Evolutionary conservation across 2,329 filamentous ascomycete species (phyloP).

Genomic region (Ophiostoma quercus): DNA sequence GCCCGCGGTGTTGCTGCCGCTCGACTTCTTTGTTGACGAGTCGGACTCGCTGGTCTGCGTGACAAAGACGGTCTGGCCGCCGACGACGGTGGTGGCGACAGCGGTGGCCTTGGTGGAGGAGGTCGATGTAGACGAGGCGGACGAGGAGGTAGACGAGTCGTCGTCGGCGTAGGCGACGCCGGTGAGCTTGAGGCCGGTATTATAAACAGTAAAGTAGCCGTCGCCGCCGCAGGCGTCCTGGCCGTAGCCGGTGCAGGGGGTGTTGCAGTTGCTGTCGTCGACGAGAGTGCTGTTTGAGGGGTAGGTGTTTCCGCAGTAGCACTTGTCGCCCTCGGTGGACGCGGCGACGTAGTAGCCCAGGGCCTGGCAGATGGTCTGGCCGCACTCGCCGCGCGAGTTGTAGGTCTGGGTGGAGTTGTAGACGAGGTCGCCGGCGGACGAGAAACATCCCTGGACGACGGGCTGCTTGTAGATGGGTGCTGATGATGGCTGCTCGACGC

Average conservation of each 20-base stretch:
- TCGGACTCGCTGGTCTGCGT: conserved; percentile 31
- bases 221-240: conserved; percentile 60
- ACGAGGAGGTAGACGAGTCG: conserved; percentile 15
- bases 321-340: conserved; percentile 55
- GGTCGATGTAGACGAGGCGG: conserved; percentile 19
- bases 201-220: conserved; percentile 45
- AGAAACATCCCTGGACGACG: conserved; percentile 50
- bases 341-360: conserved; percentile 55
- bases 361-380: conserved; percentile 36
- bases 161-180: conserved; percentile 35
- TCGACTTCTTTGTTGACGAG: conserved; percentile 25
- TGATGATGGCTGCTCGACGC: conserved; percentile 38
- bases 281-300: conserved; percentile 54
- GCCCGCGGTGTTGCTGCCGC: conserved; percentile 61
- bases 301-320: conserved; percentile 67
- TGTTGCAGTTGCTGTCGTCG: conserved; percentile 57
- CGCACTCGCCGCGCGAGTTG: conserved; percentile 44
- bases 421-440: conserved; percentile 39
- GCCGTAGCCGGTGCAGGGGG: conserved; percentile 59
- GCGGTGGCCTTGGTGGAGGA: conserved; percentile 11
- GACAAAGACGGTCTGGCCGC: conserved; percentile 28
- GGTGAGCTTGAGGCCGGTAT: conserved; percentile 44
- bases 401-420: conserved; percentile 30
- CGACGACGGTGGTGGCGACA: conserved; percentile 26
- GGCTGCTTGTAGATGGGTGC: conserved; percentile 36